These are phyloP conservation scores for Aspergillus tanneri DNA, from an alignment of 2,329 filamentous ascomycete species.

Conservation along the genomic window DNA sequence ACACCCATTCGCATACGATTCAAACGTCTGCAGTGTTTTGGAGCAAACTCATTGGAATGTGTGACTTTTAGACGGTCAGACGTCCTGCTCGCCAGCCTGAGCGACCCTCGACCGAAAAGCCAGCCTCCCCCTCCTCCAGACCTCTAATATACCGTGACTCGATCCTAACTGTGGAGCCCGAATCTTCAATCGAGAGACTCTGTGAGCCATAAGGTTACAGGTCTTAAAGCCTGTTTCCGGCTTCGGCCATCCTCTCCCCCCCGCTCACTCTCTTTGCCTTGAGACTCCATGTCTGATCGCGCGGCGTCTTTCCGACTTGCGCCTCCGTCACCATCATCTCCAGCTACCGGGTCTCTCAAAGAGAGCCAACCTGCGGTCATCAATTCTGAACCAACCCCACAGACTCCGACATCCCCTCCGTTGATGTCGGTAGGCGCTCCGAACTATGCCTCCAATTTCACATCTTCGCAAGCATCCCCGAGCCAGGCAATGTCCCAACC, in stretches of 20 bases:
- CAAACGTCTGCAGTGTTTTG: conserved; percentile 14
- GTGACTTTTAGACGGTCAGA: conserved; percentile 33
- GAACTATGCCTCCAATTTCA: conserved; percentile 49
- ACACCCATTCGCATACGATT: conserved; percentile 16
- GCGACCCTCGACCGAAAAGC: conserved; percentile 31
- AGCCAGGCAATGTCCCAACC: conserved; percentile 45
- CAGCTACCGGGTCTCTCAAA: conserved; percentile 41
- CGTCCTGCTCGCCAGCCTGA: conserved; percentile 36
- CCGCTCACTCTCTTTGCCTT: conserved; percentile 13
- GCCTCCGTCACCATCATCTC: conserved; percentile 46
- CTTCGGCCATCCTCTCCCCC: conserved; percentile 15
- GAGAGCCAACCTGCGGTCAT: conserved; percentile 29
- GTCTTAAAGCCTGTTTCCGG: conserved; percentile 16
- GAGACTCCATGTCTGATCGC: conserved; percentile 41
- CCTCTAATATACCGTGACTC: conserved; percentile 13
- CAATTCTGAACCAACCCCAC: conserved; percentile 36
- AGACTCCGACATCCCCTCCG: conserved; percentile 46
- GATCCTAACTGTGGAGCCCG: conserved; percentile 7
- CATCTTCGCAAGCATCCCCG: conserved; percentile 47
- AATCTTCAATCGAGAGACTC: conserved; percentile 10
- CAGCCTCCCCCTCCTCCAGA: conserved; percentile 20
- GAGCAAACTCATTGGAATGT: conserved; percentile 30
- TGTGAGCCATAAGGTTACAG: conserved; percentile 8
- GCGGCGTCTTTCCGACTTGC: conserved; percentile 36
- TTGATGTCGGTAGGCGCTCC: conserved; percentile 53